Conservation (phyloP, 257 asterid genomes). For the Schizonepeta tenuifolia region DNA sequence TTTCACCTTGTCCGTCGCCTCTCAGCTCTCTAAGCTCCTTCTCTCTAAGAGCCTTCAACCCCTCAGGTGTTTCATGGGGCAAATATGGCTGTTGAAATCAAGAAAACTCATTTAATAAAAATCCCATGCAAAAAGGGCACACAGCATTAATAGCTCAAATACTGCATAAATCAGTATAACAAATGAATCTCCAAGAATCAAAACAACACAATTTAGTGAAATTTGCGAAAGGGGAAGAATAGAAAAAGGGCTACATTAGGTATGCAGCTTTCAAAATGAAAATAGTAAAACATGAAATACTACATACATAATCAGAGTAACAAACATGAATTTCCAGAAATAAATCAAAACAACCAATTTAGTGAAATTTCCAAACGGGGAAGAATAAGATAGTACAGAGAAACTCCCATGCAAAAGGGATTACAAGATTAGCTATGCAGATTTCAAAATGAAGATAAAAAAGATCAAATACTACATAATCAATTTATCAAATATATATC, state of each 20-base stretch:
- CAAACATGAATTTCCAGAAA: background rate
- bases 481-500: background rate
- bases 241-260: no score
- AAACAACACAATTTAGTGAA: background rate
- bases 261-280: no score
- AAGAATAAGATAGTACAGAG: background rate
- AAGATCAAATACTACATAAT: background rate
- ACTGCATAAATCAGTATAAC: no score
- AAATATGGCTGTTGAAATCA: slow-evolving; percentile 70
- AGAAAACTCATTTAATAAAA: slow-evolving; percentile 1
- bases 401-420: slow-evolving; percentile 23
- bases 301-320: no score
- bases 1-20: slow-evolving; percentile 81
- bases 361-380: background rate
- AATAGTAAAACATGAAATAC: no score
- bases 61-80: slow-evolving; percentile 89
- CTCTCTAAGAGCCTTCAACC: slow-evolving; percentile 74
- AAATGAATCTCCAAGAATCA: background rate
- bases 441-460: background rate
- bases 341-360: slow-evolving; percentile 3
- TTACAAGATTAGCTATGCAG: background rate
- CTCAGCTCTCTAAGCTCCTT: slow-evolving; percentile 74
- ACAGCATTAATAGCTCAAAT: no score
- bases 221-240: background rate
- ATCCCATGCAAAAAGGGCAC: background rate